Base-by-base conservation (phyloP, 2,329 filamentous ascomycete genomes). In the Helotiales sp. region DNA sequence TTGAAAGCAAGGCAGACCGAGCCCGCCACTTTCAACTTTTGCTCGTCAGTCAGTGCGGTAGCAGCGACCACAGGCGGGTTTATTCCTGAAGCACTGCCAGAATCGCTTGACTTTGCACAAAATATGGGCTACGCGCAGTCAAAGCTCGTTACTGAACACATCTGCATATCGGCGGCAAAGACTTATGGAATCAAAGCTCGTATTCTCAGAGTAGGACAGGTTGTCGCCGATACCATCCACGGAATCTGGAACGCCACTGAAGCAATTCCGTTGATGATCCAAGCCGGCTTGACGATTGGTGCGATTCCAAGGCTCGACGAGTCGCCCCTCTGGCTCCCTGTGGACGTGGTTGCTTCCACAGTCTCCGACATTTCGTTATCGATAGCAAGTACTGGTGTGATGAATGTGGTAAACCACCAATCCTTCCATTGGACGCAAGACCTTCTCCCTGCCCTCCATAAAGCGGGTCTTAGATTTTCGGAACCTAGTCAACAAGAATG, bases 211-310 rank as follows among this genome's bases (percentile, higher is more conserved):
- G 79, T 86, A 0, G 85, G 85, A 0, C 85, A 86, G 71, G 80
- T 87, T 10, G 80, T 83, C 64, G 82, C 78, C 0, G 66, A 75
- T 2, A 68, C 77, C 15, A 61, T 62, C 11, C 82, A 8, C 85
- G 85, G 85, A 86, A 84, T 70, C 71, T 75, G 11, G 81, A 78
- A 64, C 43, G 0, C 72, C 86, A 55, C 81, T 0, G 85, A 86
- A 69, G 84, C 82, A 0, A 83, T 86, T 11, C 84, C 86, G 0
- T 72, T 87, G 45, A 81, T 87, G 73, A 75, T 88, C 0, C 82
- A 82, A 45, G 81, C 79, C 0, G 82, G 81, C 0, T 72, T 74
- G 1, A 80, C 83, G 0, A 78, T 82, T 2, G 81, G 82, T 0
- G 75, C 87, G 71, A 74, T 88, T 0, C 82, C 81, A 47, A 80